Evolutionary conservation across 441 rosid species (phyloP).

Genomic region (Adansonia gregorii): DNA sequence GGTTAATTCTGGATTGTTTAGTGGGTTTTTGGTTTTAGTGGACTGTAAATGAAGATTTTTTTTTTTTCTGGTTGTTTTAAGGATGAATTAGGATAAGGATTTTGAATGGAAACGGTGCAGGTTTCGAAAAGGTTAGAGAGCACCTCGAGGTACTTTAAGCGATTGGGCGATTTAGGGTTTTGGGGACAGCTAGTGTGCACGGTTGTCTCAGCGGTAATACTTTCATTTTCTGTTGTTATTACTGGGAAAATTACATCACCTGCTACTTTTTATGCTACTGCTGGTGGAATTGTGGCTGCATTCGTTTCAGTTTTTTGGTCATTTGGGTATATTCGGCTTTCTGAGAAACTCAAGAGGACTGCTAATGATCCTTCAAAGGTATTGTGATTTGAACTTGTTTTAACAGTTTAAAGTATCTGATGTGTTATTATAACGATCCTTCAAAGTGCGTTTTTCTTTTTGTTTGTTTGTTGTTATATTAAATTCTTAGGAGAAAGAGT

Average conservation of each 20-base stretch:
- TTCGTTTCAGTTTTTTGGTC: slow-evolving; percentile 94
- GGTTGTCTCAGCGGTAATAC: slow-evolving; percentile 81
- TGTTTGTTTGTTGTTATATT: background rate
- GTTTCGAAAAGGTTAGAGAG: slow-evolving; percentile 89
- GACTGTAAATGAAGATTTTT: background rate
- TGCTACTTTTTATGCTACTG: slow-evolving; percentile 81
- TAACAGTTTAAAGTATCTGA: background rate
- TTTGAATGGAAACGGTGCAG: slow-evolving; percentile 41
- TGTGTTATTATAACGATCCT: background rate
- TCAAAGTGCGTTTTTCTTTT: background rate
- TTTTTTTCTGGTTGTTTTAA: too few species aligned
- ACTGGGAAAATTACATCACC: slow-evolving; percentile 86
- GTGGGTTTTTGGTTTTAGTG: background rate
- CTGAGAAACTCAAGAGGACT: slow-evolving; percentile 80
- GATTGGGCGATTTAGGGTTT: slow-evolving; percentile 87
- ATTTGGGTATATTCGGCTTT: slow-evolving; percentile 85
- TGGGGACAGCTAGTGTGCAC: slow-evolving; percentile 96
- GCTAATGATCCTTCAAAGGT: slow-evolving; percentile 92
- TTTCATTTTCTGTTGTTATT: slow-evolving; percentile 75
- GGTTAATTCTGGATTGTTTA: slow-evolving; percentile 14
- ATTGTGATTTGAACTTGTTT: background rate
- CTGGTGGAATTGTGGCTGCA: slow-evolving; percentile 84
- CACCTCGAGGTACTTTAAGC: slow-evolving; percentile 86
- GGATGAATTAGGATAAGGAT: slow-evolving; percentile 5
- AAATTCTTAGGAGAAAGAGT: background rate